Evolutionary conservation across 148 eudicot species (phyloP).

Genomic region (Arctostaphylos glauca): DNA sequence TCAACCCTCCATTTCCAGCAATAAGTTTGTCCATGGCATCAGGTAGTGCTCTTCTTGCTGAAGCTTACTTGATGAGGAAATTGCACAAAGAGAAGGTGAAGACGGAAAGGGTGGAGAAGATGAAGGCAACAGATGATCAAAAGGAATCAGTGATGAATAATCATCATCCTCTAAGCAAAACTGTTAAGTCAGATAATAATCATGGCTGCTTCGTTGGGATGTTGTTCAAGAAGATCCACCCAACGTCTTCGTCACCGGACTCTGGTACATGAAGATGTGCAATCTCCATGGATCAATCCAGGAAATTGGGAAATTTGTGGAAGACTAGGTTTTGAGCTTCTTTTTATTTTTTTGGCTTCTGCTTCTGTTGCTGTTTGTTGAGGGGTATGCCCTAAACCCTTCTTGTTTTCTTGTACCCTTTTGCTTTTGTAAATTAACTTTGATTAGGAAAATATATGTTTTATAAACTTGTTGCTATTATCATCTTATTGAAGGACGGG

Average conservation of each 20-base stretch:
- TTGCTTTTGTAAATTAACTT: no score
- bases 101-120: neutral
- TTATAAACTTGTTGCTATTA: no score
- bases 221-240: neutral
- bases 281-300: no score
- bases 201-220: neutral
- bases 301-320: no score
- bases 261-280: neutral
- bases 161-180: neutral
- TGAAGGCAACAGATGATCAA: neutral
- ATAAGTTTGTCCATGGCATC: neutral
- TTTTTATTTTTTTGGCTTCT: no score
- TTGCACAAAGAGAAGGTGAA: conserved; percentile 13
- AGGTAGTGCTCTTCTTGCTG: conserved; percentile 4
- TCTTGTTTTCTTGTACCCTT: no score
- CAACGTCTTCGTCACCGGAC: neutral
- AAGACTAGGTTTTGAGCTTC: no score
- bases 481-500: no score
- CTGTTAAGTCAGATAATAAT: neutral
- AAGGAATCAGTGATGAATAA: neutral
- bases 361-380: no score
- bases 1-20: neutral
- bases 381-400: no score
- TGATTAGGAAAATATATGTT: no score
- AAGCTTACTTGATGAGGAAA: conserved; percentile 13